These are phyloP conservation scores for Nannochloris sp. DNA, from an alignment of 139 green algal species.

Conservation along the genomic window DNA sequence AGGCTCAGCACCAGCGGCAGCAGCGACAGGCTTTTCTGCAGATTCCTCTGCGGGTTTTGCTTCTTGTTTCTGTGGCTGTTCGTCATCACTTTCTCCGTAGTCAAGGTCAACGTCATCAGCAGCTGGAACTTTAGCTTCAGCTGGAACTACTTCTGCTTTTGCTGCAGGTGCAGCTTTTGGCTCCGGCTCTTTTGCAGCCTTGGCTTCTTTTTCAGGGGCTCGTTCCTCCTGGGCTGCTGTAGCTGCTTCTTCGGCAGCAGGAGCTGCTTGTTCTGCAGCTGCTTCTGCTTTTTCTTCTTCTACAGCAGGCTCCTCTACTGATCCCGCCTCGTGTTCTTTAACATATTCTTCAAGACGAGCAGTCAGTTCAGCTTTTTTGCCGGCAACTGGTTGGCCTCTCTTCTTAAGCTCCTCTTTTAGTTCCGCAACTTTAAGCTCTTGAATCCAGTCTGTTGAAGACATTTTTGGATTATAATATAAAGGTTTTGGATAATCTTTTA, in stretches of 20 bases:
- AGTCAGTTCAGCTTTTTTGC: constrained; percentile 41
- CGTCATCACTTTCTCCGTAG: neutral
- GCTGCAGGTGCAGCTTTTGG: neutral
- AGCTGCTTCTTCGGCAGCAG: neutral
- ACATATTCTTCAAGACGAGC: constrained; percentile 26
- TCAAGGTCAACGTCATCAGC: neutral
- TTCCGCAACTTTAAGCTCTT: constrained; percentile 18
- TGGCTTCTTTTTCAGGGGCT: neutral
- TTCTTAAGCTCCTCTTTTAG: constrained; percentile 51
- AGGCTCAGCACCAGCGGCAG: neutral
- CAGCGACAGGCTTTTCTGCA: neutral
- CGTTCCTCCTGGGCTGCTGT: neutral
- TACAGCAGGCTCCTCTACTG: constrained; percentile 31
- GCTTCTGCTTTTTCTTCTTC: constrained; percentile 9
- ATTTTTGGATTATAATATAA: no score
- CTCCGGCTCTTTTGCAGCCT: neutral
- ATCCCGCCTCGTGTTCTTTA: constrained; percentile 6
- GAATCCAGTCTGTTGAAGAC: constrained; percentile 14
- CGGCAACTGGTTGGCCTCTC: constrained; percentile 19
- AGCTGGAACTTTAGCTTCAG: neutral
- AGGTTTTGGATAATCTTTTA: no score
- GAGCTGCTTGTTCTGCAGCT: neutral
- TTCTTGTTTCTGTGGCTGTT: neutral
- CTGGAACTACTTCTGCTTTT: neutral
- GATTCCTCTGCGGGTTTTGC: no score